Conservation (phyloP, 768 basidiomycete genomes). For the Krasilnikovozyma curviuscula region DNA sequence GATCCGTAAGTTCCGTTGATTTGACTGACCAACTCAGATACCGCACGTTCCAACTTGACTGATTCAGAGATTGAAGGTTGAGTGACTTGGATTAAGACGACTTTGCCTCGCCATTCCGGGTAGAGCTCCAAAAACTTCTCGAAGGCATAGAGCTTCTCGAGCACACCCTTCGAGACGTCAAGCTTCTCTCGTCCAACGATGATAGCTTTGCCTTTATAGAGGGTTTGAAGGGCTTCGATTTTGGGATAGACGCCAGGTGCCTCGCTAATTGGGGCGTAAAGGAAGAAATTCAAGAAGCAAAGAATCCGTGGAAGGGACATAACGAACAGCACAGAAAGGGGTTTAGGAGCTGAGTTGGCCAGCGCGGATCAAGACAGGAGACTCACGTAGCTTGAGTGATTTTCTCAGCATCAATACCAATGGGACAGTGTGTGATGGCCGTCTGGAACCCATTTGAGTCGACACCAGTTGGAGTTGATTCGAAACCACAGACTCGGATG, state of each 20-base stretch:
- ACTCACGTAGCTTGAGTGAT: conserved; percentile 61
- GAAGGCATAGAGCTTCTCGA: conserved; percentile 95
- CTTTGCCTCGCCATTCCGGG: conserved; percentile 83
- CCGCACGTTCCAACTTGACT: conserved; percentile 77
- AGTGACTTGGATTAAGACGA: conserved; percentile 57
- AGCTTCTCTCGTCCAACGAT: conserved; percentile 94
- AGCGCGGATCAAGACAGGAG: neutral
- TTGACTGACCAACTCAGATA: conserved; percentile 41
- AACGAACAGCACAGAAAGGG: neutral
- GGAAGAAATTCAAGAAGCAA: no score
- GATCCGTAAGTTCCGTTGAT: conserved; percentile 56
- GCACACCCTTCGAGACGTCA: conserved; percentile 92
- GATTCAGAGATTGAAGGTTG: conserved; percentile 80
- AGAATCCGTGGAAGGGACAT: no score
- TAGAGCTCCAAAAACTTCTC: conserved; percentile 83
- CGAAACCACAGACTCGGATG: conserved; percentile 88
- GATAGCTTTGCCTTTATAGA: conserved; percentile 96
- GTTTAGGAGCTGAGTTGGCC: neutral
- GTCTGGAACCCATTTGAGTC: conserved; percentile 75
- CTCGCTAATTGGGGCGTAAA: conserved; percentile 29
- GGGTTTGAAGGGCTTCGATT: conserved; percentile 53
- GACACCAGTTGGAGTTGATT: conserved; percentile 48
- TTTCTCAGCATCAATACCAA: conserved; percentile 82
- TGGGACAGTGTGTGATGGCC: conserved; percentile 72
- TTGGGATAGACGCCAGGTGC: conserved; percentile 77